Evolutionary conservation across 2,329 filamentous ascomycete species (phyloP), one percentile per base, ranked within the genome.

Genomic region (Neonectria coccinea): DNA sequence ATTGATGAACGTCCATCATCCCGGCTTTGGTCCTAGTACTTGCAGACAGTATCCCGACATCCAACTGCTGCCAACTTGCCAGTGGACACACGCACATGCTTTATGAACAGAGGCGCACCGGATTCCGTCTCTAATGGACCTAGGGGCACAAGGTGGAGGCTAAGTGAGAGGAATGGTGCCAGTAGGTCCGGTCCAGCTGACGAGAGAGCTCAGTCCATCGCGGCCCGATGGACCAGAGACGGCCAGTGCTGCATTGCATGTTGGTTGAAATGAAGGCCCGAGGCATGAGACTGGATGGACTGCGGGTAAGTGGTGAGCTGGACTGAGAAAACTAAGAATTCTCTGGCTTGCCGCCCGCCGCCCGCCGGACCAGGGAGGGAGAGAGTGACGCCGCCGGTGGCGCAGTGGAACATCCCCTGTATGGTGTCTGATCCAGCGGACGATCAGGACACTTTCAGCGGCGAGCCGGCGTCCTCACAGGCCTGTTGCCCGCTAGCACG

Each of bases 331-430:
- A 33, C 47, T 50, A 42, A 56, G 48, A 65, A 29, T 66, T 20
- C 16, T 51, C 48, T 51, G 27, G 48, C 48, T 51, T 51, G 48
- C 48, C 59, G 53, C 64, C 62, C 42, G 48, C 48, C 59, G 53
- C 64, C 62, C 42, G 60, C 22, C 33, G 55, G 62, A 56, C 50
- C 42, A 63, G 55, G 59, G 53, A 53, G 48, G 22, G 44, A 57
- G 54, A n/a, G 41, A 54, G 56, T 58, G 50, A 63, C 61, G 52
- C 64, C 41, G 57, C 53, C 58, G 59, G 70, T 73, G 71, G 71
- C 70, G 70, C 65, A 69, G 56, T 66, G 63, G 55, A 60, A 63
- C 64, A 53, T 63, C 64, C 71, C 68, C 70, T 72, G 68, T 62
- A 64, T 29, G 60, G 54, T 61, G 67, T 69, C 66, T 71, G 68